Conservation (phyloP, 129 eudicot species). For the Artemisia annua region DNA sequence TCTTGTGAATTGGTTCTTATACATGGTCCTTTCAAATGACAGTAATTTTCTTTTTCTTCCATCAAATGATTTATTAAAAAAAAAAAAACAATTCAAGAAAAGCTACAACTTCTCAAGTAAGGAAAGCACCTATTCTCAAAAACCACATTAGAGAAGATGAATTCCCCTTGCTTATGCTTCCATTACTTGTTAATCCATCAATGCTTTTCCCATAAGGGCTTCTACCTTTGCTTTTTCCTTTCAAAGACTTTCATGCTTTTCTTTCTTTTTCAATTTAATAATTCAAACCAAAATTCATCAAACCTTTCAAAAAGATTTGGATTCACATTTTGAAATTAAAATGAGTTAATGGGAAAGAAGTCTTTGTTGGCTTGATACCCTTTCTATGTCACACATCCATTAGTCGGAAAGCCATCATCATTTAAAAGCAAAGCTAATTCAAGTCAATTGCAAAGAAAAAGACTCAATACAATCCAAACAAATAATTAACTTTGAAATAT, state of each 20-base stretch:
- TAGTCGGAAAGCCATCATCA: slow-evolving; percentile 24
- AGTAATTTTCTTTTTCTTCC: not conserved
- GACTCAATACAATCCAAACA: slow-evolving; percentile 3
- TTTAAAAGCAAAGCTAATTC: slow-evolving; percentile 17
- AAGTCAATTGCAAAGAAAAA: slow-evolving; percentile 33
- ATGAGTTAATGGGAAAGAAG: slow-evolving; percentile 33
- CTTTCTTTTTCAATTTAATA: slow-evolving; percentile 12
- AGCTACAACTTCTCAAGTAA: slow-evolving; percentile 68
- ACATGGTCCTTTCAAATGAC: too few relatives aligned
- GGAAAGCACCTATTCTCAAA: slow-evolving; percentile 59
- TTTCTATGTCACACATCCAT: slow-evolving; percentile 49
- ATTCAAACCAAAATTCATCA: slow-evolving; percentile 24
- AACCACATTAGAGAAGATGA: slow-evolving; percentile 30
- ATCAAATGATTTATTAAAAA: slow-evolving; percentile 14
- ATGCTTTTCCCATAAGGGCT: slow-evolving; percentile 28
- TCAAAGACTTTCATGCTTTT: slow-evolving; percentile 29
- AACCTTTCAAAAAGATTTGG: slow-evolving; percentile 29
- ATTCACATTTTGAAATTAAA: slow-evolving; percentile 19
- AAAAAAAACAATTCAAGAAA: slow-evolving; percentile 31
- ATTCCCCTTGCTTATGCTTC: slow-evolving; percentile 37
- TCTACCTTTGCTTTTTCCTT: slow-evolving; percentile 36
- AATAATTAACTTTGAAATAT: slow-evolving; percentile 7
- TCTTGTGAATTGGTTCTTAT: too few relatives aligned
- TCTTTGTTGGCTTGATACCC: slow-evolving; percentile 42
- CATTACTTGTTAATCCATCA: slow-evolving; percentile 30